These are phyloP conservation scores for Telopea speciosissima DNA, from an alignment of 177 flowering plant genomes.

Conservation along the genomic window DNA sequence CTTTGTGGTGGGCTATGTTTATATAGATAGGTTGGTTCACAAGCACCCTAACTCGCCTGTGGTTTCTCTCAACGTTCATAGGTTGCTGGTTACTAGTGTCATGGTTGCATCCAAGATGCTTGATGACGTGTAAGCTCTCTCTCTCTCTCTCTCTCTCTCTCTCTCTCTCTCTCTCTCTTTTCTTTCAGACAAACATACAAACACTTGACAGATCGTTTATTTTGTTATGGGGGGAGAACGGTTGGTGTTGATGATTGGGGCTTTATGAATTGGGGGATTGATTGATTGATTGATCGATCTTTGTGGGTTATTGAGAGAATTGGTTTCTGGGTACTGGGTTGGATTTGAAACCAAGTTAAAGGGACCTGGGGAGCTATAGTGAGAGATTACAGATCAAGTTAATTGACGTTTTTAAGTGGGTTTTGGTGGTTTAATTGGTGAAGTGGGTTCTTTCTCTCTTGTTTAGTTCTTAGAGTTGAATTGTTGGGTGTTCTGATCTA, in stretches of 20 bases:
- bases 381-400: too few species aligned
- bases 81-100: slow-evolving; percentile 74
- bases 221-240: too few species aligned
- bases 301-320: too few species aligned
- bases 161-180: too few species aligned
- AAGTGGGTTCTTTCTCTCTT: neutral
- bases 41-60: slow-evolving; percentile 71
- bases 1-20: slow-evolving; percentile 82
- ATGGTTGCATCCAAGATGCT: slow-evolving; percentile 94
- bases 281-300: neutral
- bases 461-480: neutral
- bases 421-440: too few species aligned
- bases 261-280: neutral
- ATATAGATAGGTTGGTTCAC: slow-evolving; percentile 73
- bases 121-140: slow-evolving; percentile 71
- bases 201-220: neutral
- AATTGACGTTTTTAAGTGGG: too few species aligned
- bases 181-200: too few species aligned
- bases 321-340: neutral
- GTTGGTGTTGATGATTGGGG: too few species aligned
- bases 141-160: slow-evolving; percentile 4
- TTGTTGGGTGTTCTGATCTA: too few species aligned
- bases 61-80: slow-evolving; percentile 72
- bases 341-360: too few species aligned
- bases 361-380: too few species aligned